Conservation (phyloP, 768 basidiomycete species). For the Hirschioporus abietinus region DNA sequence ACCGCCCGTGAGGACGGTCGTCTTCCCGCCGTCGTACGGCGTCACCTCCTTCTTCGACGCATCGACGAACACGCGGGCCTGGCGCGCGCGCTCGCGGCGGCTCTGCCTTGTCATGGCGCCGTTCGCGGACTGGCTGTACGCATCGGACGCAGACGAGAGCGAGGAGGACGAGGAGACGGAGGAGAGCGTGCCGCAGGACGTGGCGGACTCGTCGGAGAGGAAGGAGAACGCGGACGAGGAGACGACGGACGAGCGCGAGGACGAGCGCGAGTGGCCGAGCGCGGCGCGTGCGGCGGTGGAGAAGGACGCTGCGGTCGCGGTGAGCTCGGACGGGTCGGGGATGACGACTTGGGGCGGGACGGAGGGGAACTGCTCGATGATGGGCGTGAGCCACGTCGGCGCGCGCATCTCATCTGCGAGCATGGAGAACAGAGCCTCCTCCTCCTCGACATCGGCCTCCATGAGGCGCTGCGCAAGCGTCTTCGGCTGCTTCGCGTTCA, state of each 20-base stretch:
- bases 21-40: constrained; percentile 84
- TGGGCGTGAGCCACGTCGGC: constrained; percentile 66
- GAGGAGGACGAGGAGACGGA: constrained; percentile 28
- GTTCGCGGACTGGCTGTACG: constrained; percentile 29
- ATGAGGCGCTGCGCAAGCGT: constrained; percentile 72
- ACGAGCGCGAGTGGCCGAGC: constrained; percentile 43
- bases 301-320: constrained; percentile 52
- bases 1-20: constrained; percentile 80
- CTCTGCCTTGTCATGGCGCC: not conserved
- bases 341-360: constrained; percentile 27
- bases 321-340: constrained; percentile 17
- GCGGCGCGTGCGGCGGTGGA: constrained; percentile 36
- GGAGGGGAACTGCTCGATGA: constrained; percentile 52
- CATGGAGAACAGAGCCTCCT: constrained; percentile 68
- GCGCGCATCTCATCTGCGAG: constrained; percentile 67
- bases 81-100: constrained; percentile 63
- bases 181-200: constrained; percentile 36
- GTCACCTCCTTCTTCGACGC: constrained; percentile 73
- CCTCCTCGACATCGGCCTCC: constrained; percentile 66
- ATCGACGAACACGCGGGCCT: constrained; percentile 70
- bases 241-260: constrained; percentile 56
- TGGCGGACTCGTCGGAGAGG: constrained; percentile 45
- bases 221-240: constrained; percentile 72
- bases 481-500: constrained; percentile 31
- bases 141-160: constrained; percentile 31